Evolutionary conservation across 2,329 filamentous ascomycete genomes (phyloP).

Genomic region (Aspergillus clavatus): DNA sequence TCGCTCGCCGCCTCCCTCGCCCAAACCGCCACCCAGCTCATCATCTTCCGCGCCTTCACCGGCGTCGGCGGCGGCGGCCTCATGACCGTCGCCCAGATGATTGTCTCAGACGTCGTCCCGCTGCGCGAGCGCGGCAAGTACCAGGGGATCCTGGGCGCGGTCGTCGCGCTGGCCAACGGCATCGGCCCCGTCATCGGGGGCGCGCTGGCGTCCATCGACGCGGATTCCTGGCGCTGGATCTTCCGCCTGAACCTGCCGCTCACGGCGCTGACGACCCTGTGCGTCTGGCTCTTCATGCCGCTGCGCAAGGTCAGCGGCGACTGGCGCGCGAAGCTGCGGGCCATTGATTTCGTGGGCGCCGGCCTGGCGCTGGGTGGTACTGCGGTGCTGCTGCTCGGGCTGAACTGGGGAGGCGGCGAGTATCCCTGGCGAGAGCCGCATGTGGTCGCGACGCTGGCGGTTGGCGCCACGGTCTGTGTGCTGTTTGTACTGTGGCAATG

Average conservation of each 20-base stretch:
- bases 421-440: constrained; percentile 54
- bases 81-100: constrained; percentile 55
- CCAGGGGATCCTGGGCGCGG: constrained; percentile 52
- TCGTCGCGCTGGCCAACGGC: constrained; percentile 52
- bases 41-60: constrained; percentile 56
- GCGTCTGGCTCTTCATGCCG: constrained; percentile 54
- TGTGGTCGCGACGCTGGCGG: constrained; percentile 51
- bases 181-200: constrained; percentile 54
- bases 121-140: constrained; percentile 56
- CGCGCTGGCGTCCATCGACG: constrained; percentile 43
- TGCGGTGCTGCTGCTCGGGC: constrained; percentile 45
- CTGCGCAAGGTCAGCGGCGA: constrained; percentile 51
- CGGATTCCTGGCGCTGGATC: constrained; percentile 51
- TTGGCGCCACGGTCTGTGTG: constrained; percentile 39
- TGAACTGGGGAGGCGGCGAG: constrained; percentile 58
- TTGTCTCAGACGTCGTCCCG: constrained; percentile 57
- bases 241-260: constrained; percentile 53
- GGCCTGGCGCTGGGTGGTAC: constrained; percentile 44
- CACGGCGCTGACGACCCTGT: constrained; percentile 44
- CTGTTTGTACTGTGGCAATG: constrained; percentile 33
- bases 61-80: constrained; percentile 60
- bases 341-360: constrained; percentile 50
- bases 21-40: constrained; percentile 52
- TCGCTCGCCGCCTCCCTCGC: constrained; percentile 58
- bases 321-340: constrained; percentile 49